phyloP scores from a whole-genome alignment of 139 green algal species.

The Spirogloea muscicola region DNA sequence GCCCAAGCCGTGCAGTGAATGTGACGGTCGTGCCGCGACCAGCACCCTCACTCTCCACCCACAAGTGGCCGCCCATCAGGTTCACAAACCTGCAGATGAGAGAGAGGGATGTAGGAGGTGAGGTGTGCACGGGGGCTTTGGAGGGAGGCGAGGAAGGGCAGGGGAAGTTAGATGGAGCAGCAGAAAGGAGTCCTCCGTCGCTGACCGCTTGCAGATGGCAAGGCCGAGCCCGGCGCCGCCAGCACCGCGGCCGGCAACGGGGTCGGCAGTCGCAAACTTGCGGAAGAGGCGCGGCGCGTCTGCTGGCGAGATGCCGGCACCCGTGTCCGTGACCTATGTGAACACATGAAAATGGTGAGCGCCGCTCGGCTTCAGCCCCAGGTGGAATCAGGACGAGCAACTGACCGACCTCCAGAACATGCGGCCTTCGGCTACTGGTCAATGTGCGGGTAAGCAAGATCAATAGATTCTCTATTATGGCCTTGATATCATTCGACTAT shows the following conservation, averaged over 20 bases:
- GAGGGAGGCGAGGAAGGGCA: neutral
- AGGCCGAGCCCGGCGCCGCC: slow-evolving; percentile 43
- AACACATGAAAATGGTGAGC: too few relatives aligned
- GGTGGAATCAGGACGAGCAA: too few relatives aligned
- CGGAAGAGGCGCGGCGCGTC: slow-evolving; percentile 34
- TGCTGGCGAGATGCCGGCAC: slow-evolving; percentile 23
- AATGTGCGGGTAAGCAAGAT: too few relatives aligned
- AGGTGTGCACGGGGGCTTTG: too few relatives aligned
- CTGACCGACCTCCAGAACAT: too few relatives aligned
- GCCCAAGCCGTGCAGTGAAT: slow-evolving; percentile 27
- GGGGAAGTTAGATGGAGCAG: too few relatives aligned
- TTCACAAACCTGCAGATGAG: slow-evolving; percentile 42
- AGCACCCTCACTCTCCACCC: slow-evolving; percentile 41
- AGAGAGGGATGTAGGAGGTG: too few relatives aligned
- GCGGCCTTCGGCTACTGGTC: too few relatives aligned
- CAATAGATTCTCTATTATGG: too few relatives aligned
- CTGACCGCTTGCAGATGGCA: slow-evolving; percentile 40
- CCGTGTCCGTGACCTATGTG: slow-evolving; percentile 49
- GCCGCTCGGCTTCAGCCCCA: too few relatives aligned
- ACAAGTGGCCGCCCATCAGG: slow-evolving; percentile 47
- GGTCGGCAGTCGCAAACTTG: slow-evolving; percentile 46
- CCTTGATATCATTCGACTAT: too few relatives aligned
- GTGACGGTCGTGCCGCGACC: slow-evolving; percentile 23
- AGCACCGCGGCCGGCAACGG: slow-evolving; percentile 14
- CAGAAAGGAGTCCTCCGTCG: neutral